A percentile compares a stretch with the other conserved stretches of the same genome.
Evolutionary conservation across 208 protist genomes (phyloP).

Genomic region (Perkinsela sp.): DNA sequence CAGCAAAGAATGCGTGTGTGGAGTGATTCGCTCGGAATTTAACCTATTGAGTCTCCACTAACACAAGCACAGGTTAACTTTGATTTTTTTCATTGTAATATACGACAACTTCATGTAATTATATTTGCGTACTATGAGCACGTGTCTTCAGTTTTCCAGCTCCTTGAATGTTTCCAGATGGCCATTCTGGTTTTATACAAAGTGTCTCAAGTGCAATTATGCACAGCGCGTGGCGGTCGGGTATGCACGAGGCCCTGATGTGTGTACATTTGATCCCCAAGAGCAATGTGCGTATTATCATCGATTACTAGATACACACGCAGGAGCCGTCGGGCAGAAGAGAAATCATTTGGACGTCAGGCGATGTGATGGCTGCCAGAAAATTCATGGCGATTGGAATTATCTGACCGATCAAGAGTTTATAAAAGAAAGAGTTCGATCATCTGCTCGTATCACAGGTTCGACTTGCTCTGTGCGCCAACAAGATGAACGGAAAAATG

Average conservation of each 20-base stretch:
- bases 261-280: neutral
- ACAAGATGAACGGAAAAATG: no score
- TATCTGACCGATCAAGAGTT: neutral
- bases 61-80: no score
- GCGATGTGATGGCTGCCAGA: neutral
- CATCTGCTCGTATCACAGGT: no score
- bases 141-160: neutral
- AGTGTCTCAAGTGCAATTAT: neutral
- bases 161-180: neutral
- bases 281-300: neutral
- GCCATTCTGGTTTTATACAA: neutral
- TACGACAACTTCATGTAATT: no score
- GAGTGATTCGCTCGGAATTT: no score
- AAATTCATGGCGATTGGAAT: neutral
- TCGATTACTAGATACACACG: neutral
- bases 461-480: no score
- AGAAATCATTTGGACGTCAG: neutral
- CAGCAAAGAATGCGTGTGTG: constrained; percentile 14
- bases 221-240: neutral
- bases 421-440: no score
- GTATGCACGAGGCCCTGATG: neutral
- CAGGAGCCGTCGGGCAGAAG: neutral
- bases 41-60: no score
- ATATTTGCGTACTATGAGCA: no score
- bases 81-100: no score